Conservation (phyloP, 768 basidiomycete genomes). For the Imleria badia region DNA sequence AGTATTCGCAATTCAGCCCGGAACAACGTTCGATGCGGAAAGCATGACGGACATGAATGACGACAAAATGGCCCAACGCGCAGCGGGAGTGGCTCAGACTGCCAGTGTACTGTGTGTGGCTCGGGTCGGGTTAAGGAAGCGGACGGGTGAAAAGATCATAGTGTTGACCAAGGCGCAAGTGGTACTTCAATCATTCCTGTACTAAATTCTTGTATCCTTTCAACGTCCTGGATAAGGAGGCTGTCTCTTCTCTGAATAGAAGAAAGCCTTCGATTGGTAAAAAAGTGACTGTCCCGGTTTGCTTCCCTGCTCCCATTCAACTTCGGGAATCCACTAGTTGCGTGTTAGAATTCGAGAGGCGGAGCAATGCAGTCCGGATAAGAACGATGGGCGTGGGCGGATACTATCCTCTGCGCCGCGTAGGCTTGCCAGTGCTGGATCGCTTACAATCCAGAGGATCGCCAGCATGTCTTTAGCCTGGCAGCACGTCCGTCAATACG, state of each 20-base stretch:
- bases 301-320: too few species aligned
- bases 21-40: not conserved
- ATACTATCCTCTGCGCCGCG: conserved; percentile 1
- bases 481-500: conserved; percentile 14
- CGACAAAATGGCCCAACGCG: not conserved
- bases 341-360: too few species aligned
- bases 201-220: too few species aligned
- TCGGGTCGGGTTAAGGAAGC: not conserved
- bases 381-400: too few species aligned
- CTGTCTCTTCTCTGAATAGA: too few species aligned
- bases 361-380: too few species aligned
- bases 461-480: conserved; percentile 19
- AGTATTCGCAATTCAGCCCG: not conserved
- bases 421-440: conserved; percentile 17
- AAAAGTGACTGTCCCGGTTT: too few species aligned
- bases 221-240: too few species aligned
- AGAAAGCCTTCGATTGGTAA: too few species aligned
- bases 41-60: not conserved
- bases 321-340: too few species aligned
- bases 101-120: not conserved
- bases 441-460: conserved; percentile 22
- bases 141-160: not conserved
- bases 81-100: not conserved
- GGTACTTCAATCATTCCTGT: not conserved
- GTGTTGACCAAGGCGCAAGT: not conserved